Percentiles rank a stretch among this genome's conserved stretches.
Conservation (phyloP, 306 rosid species). For the Hippophae rhamnoides region DNA sequence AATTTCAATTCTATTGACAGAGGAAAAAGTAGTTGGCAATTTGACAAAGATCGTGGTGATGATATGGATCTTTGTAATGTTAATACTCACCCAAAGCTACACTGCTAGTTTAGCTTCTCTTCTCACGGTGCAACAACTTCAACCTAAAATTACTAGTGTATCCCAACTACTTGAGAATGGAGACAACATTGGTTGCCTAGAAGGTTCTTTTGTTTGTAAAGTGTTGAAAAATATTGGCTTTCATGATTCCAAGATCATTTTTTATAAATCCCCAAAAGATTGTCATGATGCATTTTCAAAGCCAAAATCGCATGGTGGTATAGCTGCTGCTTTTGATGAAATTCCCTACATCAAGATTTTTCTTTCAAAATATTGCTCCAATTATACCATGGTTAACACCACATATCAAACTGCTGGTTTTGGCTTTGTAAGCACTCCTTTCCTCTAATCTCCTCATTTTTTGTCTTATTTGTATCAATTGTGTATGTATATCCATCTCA, state of each 20-base stretch:
- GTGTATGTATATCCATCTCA: neutral
- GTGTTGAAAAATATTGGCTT: conserved; percentile 17
- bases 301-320: conserved; percentile 36
- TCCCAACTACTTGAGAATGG: conserved; percentile 15
- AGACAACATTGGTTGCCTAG: conserved; percentile 19
- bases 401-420: conserved; percentile 40
- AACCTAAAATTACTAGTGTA: conserved; percentile 19
- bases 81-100: conserved; percentile 28
- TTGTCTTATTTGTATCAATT: too few relatives aligned
- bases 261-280: conserved; percentile 11
- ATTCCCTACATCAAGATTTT: conserved; percentile 32
- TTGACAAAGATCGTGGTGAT: conserved; percentile 26
- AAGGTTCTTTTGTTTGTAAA: conserved; percentile 11
- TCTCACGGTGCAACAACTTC: conserved; percentile 24
- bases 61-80: conserved; percentile 32
- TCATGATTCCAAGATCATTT: conserved; percentile 11
- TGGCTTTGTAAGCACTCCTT: conserved; percentile 40
- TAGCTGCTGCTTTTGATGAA: conserved; percentile 42
- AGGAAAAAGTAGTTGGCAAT: conserved; percentile 30
- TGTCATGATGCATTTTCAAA: conserved; percentile 8
- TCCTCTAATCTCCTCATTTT: neutral
- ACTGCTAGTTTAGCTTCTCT: conserved; percentile 32
- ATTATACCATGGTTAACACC: conserved; percentile 41
- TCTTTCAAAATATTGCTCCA: conserved; percentile 30
- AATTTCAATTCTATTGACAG: neutral